Percentiles rank a stretch among this genome's conserved stretches.
These are phyloP conservation scores for Aspergillus olivimuriae DNA, from an alignment of 495 filamentous ascomycete species.

Conservation along the genomic window DNA sequence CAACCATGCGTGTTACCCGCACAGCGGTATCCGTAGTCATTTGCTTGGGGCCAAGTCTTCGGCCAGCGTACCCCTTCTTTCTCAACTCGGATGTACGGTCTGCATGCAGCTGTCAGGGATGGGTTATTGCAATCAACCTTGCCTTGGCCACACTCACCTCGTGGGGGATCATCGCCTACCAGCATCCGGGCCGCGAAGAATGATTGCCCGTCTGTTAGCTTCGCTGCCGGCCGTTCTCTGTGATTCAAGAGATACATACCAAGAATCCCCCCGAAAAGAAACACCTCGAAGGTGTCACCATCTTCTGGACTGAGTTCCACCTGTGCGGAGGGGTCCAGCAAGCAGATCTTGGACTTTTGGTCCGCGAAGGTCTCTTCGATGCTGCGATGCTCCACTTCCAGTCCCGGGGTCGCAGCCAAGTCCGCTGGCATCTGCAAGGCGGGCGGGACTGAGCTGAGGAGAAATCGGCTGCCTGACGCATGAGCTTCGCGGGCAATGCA, in stretches of 20 bases:
- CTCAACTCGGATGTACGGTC: conserved; percentile 91
- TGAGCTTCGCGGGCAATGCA: conserved; percentile 77
- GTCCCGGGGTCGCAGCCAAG: conserved; percentile 51
- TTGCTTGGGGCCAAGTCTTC: conserved; percentile 84
- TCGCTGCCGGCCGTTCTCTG: too few species aligned
- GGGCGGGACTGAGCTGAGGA: conserved; percentile 74
- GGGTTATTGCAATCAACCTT: too few species aligned
- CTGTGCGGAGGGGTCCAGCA: conserved; percentile 79
- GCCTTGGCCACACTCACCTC: conserved; percentile 54
- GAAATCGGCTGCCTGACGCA: conserved; percentile 60
- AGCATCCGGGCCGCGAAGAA: conserved; percentile 5
- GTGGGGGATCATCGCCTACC: conserved; percentile 86
- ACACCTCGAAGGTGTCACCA: conserved; percentile 76
- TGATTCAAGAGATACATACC: conserved; percentile 66
- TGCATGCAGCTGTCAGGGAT: conserved; percentile 23
- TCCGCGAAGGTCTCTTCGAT: conserved; percentile 73
- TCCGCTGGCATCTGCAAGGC: conserved; percentile 59
- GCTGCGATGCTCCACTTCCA: conserved; percentile 61
- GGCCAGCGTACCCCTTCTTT: conserved; percentile 84
- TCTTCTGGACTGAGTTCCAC: conserved; percentile 79
- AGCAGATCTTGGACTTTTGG: conserved; percentile 65
- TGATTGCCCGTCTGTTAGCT: not conserved
- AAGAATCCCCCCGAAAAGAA: conserved; percentile 93
- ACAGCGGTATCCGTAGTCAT: conserved; percentile 99
- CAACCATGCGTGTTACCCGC: conserved; percentile 81